These are phyloP conservation scores for Rhypophila decipiens DNA, from an alignment of 495 filamentous ascomycete species.

Conservation along the genomic window DNA sequence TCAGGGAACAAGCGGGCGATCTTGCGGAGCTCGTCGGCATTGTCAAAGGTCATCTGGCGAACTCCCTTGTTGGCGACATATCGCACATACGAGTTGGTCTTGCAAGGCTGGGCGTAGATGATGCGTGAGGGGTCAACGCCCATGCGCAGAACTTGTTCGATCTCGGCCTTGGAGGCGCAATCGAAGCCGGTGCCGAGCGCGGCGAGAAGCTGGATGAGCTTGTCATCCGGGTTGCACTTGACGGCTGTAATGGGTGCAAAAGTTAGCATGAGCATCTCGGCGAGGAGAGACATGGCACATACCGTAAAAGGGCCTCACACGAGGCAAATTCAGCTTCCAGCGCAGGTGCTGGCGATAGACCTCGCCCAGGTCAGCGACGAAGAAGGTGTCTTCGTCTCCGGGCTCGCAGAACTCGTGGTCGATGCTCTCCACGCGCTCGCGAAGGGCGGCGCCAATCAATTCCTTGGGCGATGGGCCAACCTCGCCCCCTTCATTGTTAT, in stretches of 20 bases:
- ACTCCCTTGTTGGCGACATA: slow-evolving; percentile 77
- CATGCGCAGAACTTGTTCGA: slow-evolving; percentile 78
- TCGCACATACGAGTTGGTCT: slow-evolving; percentile 94
- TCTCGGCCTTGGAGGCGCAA: slow-evolving; percentile 95
- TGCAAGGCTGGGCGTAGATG: slow-evolving; percentile 99
- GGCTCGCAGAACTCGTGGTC: slow-evolving; percentile 79
- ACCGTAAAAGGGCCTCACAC: slow-evolving; percentile 97
- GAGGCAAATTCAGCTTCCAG: slow-evolving; percentile 90
- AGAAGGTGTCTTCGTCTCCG: slow-evolving; percentile 95
- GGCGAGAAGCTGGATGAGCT: slow-evolving; percentile 80
- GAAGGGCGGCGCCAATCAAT: slow-evolving; percentile 73
- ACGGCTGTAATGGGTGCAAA: slow-evolving; percentile 64
- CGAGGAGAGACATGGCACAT: slow-evolving; percentile 24
- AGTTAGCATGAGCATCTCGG: slow-evolving; percentile 3
- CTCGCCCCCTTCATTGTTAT: slow-evolving; percentile 23
- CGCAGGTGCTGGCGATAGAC: slow-evolving; percentile 97
- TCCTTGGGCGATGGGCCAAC: slow-evolving; percentile 39
- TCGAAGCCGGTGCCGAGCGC: slow-evolving; percentile 92
- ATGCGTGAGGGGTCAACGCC: slow-evolving; percentile 87
- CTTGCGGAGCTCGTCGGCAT: slow-evolving; percentile 96
- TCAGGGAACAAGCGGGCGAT: slow-evolving; percentile 84
- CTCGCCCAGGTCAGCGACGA: slow-evolving; percentile 96
- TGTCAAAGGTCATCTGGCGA: slow-evolving; percentile 99
- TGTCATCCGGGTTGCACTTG: slow-evolving; percentile 95
- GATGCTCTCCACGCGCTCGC: slow-evolving; percentile 71